Evolutionary conservation across 2,329 filamentous ascomycete genomes (phyloP).

Genomic region (Penicillium psychrosexuale): DNA sequence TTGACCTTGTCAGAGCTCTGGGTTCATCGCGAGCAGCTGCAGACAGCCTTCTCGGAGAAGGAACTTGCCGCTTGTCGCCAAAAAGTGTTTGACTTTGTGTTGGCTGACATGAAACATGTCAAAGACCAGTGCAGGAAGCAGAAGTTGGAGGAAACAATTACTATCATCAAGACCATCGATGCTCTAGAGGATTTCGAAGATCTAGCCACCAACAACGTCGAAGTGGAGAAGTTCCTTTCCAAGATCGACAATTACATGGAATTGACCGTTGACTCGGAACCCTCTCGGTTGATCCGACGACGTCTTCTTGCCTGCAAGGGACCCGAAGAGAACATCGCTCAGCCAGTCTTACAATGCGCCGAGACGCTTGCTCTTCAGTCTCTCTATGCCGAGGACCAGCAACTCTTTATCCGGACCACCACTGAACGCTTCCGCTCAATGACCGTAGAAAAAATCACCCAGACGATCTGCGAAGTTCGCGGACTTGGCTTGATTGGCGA

Average conservation of each 20-base stretch:
- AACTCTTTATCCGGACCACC: conserved; percentile 36
- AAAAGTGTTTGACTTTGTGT: conserved; percentile 33
- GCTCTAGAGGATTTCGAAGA: conserved; percentile 42
- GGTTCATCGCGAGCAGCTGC: conserved; percentile 32
- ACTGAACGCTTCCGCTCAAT: conserved; percentile 36
- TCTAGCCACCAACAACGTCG: conserved; percentile 31
- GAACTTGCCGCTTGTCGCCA: conserved; percentile 34
- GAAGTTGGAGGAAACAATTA: conserved; percentile 32
- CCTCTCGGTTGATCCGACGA: conserved; percentile 31
- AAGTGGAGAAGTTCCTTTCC: conserved; percentile 35
- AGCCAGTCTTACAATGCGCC: conserved; percentile 33
- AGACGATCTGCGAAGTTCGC: conserved; percentile 32
- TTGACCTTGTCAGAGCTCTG: conserved; percentile 37
- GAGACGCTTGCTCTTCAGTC: conserved; percentile 36
- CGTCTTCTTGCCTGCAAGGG: conserved; percentile 34
- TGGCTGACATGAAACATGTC: conserved; percentile 36
- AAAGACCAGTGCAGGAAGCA: conserved; percentile 37
- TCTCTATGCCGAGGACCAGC: conserved; percentile 39
- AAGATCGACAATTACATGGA: conserved; percentile 38
- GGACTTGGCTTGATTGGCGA: conserved; percentile 30
- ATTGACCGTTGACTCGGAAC: conserved; percentile 32
- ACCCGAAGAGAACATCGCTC: conserved; percentile 26
- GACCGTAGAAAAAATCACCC: conserved; percentile 29
- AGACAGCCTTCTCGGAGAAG: conserved; percentile 26
- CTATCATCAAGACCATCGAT: conserved; percentile 38